Percentiles rank a stretch among this genome's conserved stretches.
Evolutionary conservation across 176 grass and related monocot genomes (phyloP).

Genomic region (Avena insularis): DNA sequence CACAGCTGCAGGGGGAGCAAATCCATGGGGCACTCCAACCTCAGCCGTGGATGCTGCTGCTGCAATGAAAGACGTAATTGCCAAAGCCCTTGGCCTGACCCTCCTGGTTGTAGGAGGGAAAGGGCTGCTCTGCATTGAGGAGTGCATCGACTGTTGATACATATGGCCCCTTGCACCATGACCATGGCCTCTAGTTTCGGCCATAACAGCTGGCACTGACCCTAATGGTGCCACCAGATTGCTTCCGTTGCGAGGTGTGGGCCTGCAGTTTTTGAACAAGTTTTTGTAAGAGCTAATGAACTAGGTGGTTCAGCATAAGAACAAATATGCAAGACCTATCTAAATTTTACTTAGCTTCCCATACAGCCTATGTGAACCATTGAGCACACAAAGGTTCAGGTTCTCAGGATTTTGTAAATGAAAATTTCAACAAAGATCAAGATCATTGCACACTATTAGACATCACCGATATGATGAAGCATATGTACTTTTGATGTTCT

Average conservation of each 20-base stretch:
- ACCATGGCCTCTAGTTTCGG: conserved; percentile 67
- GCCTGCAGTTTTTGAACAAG: conserved; percentile 51
- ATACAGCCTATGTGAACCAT: conserved; percentile 24
- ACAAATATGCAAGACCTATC: not conserved
- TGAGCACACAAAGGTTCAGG: conserved; percentile 27
- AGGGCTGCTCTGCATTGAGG: conserved; percentile 51
- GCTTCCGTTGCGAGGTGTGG: conserved; percentile 65
- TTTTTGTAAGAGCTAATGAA: conserved; percentile 8
- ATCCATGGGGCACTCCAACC: conserved; percentile 56
- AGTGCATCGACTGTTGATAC: conserved; percentile 66
- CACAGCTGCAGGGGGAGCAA: conserved; percentile 50
- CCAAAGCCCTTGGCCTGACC: conserved; percentile 75
- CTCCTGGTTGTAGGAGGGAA: conserved; percentile 65
- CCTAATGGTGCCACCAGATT: conserved; percentile 65
- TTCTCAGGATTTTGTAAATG: conserved; percentile 6
- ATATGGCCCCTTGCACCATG: conserved; percentile 59
- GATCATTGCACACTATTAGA: conserved; percentile 6
- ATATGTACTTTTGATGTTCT: conserved; percentile 19
- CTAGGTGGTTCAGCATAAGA: not conserved
- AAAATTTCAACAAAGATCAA: conserved; percentile 30
- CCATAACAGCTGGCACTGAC: conserved; percentile 53
- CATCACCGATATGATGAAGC: not conserved
- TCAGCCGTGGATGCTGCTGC: conserved; percentile 62
- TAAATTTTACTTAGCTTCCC: conserved; percentile 29
- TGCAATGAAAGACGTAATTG: conserved; percentile 73